Evolutionary conservation across 768 basidiomycete genomes (phyloP).

Genomic region (Gymnopilus junonius): DNA sequence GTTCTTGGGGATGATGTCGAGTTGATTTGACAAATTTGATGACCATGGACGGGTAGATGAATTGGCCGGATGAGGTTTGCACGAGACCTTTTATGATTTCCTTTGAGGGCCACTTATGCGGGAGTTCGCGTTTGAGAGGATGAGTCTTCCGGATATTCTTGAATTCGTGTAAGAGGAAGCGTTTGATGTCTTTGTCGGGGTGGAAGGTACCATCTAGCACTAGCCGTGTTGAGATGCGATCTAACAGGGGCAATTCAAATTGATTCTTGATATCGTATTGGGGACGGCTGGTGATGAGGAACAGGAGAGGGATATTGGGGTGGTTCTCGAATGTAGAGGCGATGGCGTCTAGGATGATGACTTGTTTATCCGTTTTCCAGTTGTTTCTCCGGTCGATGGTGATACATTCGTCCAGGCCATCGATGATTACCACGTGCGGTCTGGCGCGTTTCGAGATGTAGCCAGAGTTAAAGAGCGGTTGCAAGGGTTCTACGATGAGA

Average conservation of each 20-base stretch:
- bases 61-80: conserved; percentile 16
- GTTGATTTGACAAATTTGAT: conserved; percentile 6
- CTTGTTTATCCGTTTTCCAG: neutral
- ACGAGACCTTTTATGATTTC: neutral
- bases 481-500: conserved; percentile 1
- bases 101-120: conserved; percentile 2
- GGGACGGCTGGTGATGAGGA: conserved; percentile 13
- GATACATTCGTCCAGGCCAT: conserved; percentile 20
- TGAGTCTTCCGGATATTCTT: conserved; percentile 3
- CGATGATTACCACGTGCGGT: conserved; percentile 8
- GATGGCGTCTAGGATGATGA: neutral
- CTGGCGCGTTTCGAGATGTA: neutral
- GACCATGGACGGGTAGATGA: conserved; percentile 16
- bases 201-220: conserved; percentile 8
- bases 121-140: neutral
- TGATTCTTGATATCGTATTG: conserved; percentile 3
- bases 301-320: conserved; percentile 3
- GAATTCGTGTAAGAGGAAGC: conserved; percentile 5
- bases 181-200: conserved; percentile 6
- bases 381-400: too few species aligned
- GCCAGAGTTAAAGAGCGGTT: neutral
- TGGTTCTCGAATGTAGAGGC: neutral
- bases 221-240: neutral
- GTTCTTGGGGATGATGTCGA: neutral
- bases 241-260: neutral